Evolutionary conservation across 1,284 basidiomycete genomes (phyloP), one percentile per base, ranked within the genome.

Genomic region (Hymenochaete sp.): DNA sequence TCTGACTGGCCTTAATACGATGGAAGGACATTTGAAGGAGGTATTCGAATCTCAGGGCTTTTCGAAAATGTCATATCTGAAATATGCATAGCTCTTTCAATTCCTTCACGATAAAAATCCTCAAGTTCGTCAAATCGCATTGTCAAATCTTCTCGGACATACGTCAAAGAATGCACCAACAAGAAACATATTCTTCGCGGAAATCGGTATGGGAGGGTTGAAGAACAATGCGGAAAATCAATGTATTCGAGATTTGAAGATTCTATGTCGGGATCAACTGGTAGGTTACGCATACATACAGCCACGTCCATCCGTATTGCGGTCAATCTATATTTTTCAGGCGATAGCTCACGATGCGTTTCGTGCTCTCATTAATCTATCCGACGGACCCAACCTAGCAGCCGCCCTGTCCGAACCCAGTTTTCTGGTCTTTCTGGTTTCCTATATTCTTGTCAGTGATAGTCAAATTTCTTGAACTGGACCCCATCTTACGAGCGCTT

Each of bases 291-390:
- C 38, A 43, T 42, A 19, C 48, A 33, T 55, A 8, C 32, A 26
- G 10, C 18, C 14, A 22, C 47, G 48, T 16, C 11, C 38, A 24
- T 49, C 44, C 39, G 18, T 22, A 47, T 14, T 42, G 27, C n/a
- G n/a, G 45, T 50, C n/a, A 52, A 39, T 51, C 48, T 32, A 47
- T 47, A 58, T 44, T 53, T 19, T 19, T 5, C 54, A 95, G 91
- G 75, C 82, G 46, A 82, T 93, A 38, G 89, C 95, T 0, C 95
- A 98, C 60, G 92, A 97, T 67, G 95, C 95, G 1, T 87, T 98
- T 61, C 82, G 86, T 53, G 91, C 92, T 3, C 72, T 98, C 29
- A 82, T 98, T 62, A 98, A 99, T 66, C 75, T 98, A 32, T 87
- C 91, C 1, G 93, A 96, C 65, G 85, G 84, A 38, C 70, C 86